Evolutionary conservation across 441 rosid genomes (phyloP), one percentile per base, ranked within the genome.

Genomic region (Mallotus japonicus): DNA sequence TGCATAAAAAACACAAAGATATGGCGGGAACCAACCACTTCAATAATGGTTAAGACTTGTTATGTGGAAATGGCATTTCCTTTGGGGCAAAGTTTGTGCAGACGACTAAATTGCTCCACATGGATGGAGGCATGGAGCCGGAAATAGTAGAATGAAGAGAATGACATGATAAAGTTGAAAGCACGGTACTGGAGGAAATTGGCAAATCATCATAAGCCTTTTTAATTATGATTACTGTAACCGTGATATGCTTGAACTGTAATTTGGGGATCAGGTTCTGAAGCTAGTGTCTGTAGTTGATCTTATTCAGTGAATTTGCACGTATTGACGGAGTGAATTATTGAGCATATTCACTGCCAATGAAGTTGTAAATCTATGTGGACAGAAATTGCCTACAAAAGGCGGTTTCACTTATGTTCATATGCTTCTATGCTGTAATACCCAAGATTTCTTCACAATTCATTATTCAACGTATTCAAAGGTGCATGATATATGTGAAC

Each of bases 1-100:
- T 73, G 81, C 81, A 20, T 28, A 69, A 57, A 73, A 81, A 20
- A n/a, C 76, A 67, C 82, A 34, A 37, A 49, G 59, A 62, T 62
- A 71, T 5, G 22, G 32, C 8, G 5, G 16, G 11, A 8, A 56
- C 4, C 6, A 11, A 56, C 4, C 6, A 11, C 20, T 22, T 56
- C 16, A 14, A 19, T 20, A 8, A 19, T 0, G 32, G 19, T 32
- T 34, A 32, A 40, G 61, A 68, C 37, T 54, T 16, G 49, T 44
- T 44, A 10, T 22, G 40, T 49, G 13, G 8, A 11, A 34, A 12
- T 20, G 9, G 10, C 10, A 9, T 32, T 17, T 32, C 16, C 61
- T n/a, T n/a, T 61, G 49, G 34, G 20, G 50, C n/a, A 10, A 28
- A 70, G 46, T 46, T 22, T 20, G 4, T 44, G 22, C 58, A 46